Percentiles rank a stretch among this genome's conserved stretches.
These are phyloP conservation scores for Heliamphora ciliata DNA, from an alignment of 179 eudicot genomes.

Conservation along the genomic window DNA sequence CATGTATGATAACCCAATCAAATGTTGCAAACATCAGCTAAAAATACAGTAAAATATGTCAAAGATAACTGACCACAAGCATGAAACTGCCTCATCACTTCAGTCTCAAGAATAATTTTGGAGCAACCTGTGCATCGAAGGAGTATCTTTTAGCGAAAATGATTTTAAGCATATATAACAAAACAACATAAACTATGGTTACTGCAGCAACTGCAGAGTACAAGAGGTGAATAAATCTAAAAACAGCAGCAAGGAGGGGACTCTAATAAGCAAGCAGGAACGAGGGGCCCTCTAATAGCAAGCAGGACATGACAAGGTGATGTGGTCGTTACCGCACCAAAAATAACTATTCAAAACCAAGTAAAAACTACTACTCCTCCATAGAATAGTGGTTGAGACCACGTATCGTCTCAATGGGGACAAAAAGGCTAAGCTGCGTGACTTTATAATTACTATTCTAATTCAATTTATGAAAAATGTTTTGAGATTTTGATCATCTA, in stretches of 20 bases:
- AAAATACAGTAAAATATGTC: neutral
- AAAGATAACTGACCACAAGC: neutral
- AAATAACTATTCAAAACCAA: too few relatives aligned
- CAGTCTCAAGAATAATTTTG: neutral
- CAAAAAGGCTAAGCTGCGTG: too few relatives aligned
- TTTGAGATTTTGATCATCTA: too few relatives aligned
- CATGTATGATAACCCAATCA: neutral
- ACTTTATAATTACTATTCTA: too few relatives aligned
- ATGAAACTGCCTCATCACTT: neutral
- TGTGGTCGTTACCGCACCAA: too few relatives aligned
- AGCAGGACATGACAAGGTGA: neutral
- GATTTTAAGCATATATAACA: neutral
- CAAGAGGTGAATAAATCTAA: neutral
- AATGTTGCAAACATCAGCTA: neutral
- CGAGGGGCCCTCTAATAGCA: neutral
- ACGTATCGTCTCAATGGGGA: too few relatives aligned
- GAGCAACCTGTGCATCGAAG: neutral
- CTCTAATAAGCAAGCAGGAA: constrained; percentile 1
- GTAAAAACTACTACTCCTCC: too few relatives aligned
- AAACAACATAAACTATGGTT: neutral
- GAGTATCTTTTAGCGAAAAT: neutral
- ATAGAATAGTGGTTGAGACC: too few relatives aligned
- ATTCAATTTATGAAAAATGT: too few relatives aligned
- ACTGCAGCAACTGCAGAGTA: neutral
- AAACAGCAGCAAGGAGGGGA: neutral